Evolutionary conservation across 2,329 filamentous ascomycete genomes (phyloP).

Genomic region (Ramichloridium luteum): DNA sequence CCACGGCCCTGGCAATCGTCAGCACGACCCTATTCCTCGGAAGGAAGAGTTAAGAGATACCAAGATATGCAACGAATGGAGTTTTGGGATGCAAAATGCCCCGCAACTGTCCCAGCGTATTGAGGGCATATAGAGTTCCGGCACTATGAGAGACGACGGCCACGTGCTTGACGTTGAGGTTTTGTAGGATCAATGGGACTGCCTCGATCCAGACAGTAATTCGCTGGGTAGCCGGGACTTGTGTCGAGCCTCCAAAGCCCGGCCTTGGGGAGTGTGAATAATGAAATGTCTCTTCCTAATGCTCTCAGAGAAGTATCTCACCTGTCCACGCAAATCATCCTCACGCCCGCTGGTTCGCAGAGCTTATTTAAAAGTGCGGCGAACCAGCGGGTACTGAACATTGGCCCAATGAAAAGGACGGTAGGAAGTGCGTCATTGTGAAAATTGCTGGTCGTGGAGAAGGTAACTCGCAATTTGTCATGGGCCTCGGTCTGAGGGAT

Average conservation of each 20-base stretch:
- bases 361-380: slow-evolving; percentile 21
- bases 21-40: background rate
- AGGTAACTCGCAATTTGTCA: slow-evolving; percentile 18
- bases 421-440: slow-evolving; percentile 13
- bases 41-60: slow-evolving; percentile 8
- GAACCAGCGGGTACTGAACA: slow-evolving; percentile 28
- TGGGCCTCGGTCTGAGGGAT: slow-evolving; percentile 17
- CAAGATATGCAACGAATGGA: slow-evolving; percentile 23
- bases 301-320: no score
- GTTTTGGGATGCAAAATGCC: slow-evolving; percentile 23
- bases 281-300: no score
- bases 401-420: slow-evolving; percentile 29
- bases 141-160: slow-evolving; percentile 30
- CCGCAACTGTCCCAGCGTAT: slow-evolving; percentile 27
- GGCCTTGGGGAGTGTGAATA: no score
- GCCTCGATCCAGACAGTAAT: slow-evolving; percentile 31
- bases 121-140: slow-evolving; percentile 34
- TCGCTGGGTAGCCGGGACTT: slow-evolving; percentile 26
- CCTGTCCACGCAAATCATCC: slow-evolving; percentile 30
- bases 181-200: slow-evolving; percentile 27
- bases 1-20: slow-evolving; percentile 28
- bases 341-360: slow-evolving; percentile 22
- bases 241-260: slow-evolving; percentile 33
- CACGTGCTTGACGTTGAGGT: slow-evolving; percentile 28
- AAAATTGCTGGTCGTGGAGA: slow-evolving; percentile 24